Conservation (phyloP, 2,329 filamentous ascomycete genomes). For the Alternaria brassicicola region DNA sequence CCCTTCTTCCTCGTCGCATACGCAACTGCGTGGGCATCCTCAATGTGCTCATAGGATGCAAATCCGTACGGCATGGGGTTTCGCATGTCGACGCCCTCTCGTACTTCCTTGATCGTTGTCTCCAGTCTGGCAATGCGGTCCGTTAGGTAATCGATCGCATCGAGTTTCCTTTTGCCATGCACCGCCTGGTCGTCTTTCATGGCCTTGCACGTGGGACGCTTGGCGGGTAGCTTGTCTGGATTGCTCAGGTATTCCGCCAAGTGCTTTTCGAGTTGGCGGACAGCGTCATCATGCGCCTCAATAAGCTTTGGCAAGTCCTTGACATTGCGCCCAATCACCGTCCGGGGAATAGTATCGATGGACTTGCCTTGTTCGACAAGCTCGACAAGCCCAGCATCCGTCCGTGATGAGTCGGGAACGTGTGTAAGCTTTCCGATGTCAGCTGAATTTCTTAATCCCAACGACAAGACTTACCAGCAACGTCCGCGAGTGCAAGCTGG, state of each 20-base stretch:
- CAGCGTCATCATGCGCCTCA: constrained; percentile 77
- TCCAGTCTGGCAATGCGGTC: constrained; percentile 82
- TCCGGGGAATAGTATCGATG: constrained; percentile 75
- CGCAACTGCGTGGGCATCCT: constrained; percentile 82
- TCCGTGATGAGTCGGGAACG: constrained; percentile 73
- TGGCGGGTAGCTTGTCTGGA: constrained; percentile 76
- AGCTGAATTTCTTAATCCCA: not conserved
- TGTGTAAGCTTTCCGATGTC: constrained; percentile 69
- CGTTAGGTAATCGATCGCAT: constrained; percentile 93
- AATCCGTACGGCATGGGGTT: constrained; percentile 92
- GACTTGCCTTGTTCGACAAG: constrained; percentile 81
- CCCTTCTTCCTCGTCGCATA: constrained; percentile 80
- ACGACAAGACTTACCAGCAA: constrained; percentile 54
- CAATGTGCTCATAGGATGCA: constrained; percentile 86
- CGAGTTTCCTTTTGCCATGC: constrained; percentile 74
- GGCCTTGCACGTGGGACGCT: constrained; percentile 77
- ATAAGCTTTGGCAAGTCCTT: constrained; percentile 87
- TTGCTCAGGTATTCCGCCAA: constrained; percentile 85
- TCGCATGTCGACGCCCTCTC: constrained; percentile 82
- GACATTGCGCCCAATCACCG: constrained; percentile 86
- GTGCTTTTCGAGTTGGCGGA: constrained; percentile 79
- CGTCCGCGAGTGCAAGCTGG: constrained; percentile 76
- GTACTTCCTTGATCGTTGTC: constrained; percentile 80
- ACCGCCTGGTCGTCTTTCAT: constrained; percentile 74
- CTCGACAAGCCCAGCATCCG: constrained; percentile 86